Evolutionary conservation across 2,329 filamentous ascomycete species (phyloP), one percentile per base, ranked within the genome.

Genomic region (Fusarium albosuccineum): DNA sequence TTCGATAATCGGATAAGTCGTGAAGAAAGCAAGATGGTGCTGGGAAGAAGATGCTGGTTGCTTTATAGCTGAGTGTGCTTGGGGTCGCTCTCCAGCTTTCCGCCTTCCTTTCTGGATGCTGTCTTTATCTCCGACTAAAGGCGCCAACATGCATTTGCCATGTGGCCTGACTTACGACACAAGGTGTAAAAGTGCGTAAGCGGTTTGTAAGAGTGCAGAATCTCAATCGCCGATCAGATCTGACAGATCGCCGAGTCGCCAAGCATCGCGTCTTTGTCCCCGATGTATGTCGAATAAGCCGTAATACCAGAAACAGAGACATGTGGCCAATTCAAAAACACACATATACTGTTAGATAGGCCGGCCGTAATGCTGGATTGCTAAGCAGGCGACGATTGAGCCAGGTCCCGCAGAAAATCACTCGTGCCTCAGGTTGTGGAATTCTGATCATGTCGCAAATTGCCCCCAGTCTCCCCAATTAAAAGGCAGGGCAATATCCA

Each of bases 401-500:
- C 30, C 5, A 33, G 30, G 30, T 11, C 30, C 3, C 9, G 30
- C 9, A 33, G 30, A 33, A 33, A 33, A 33, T 9, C 8, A 33
- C 30, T 9, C 30, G 30, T 39, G 22, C 11, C 26, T n/a, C 6
- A 8, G 11, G n/a, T 16, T 48, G 46, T 16, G 1, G 9, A 27
- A 5, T 42, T 50, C 16, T 42, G 34, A 45, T 73, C 70, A 76
- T 2, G 73, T 73, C 13, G 75, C 73, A 59, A 77, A 80, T 27
- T 81, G 78, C 1, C 75, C 77, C 81, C 80, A 82, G 11, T 82
- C 81, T 9, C 76, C 76, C 85, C 84, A 87, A 41, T 85, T 85
- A 1, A 84, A 81, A 1, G 85, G 85, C 11, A 84, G 75, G 0
- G 82, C 83, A 51, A 87, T 84, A 46, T 87, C 85, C 3, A 87